These are phyloP conservation scores for Penicillium palitans DNA, from an alignment of 2,329 filamentous ascomycete genomes.

Conservation along the genomic window DNA sequence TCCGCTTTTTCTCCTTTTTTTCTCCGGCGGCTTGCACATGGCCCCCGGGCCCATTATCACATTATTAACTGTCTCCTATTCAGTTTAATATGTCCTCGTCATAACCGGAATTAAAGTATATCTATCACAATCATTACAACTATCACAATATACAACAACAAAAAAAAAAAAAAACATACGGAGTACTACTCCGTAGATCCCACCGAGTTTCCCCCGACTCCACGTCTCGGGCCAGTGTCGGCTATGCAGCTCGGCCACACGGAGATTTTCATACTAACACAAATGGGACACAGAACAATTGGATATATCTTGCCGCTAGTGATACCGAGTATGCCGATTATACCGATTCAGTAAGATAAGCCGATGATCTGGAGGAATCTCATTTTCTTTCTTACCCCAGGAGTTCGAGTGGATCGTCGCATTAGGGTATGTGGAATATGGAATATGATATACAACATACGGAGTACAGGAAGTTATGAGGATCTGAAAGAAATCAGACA, in stretches of 20 bases:
- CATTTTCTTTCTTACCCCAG: neutral
- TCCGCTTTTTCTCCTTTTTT: too few species aligned
- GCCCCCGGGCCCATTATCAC: neutral
- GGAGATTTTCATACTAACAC: constrained; percentile 25
- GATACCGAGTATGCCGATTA: neutral
- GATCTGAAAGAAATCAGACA: neutral
- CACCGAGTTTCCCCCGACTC: constrained; percentile 11
- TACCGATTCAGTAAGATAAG: neutral
- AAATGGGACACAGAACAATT: neutral
- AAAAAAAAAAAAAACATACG: neutral
- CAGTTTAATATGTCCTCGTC: neutral
- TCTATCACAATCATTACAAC: too few species aligned
- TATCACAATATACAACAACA: neutral
- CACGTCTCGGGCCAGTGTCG: constrained; percentile 37
- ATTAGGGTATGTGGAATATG: neutral
- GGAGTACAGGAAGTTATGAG: neutral
- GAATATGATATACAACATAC: neutral
- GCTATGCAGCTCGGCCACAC: constrained; percentile 38
- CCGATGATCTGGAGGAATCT: neutral
- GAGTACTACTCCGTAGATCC: neutral
- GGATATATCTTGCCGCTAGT: neutral
- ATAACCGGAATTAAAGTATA: too few species aligned
- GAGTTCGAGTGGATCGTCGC: neutral
- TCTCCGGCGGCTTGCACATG: too few species aligned
- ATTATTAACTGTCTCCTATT: neutral